phyloP scores from a whole-genome alignment of 805 yeast genomes.

The Wickerhamomyces chambardii region DNA sequence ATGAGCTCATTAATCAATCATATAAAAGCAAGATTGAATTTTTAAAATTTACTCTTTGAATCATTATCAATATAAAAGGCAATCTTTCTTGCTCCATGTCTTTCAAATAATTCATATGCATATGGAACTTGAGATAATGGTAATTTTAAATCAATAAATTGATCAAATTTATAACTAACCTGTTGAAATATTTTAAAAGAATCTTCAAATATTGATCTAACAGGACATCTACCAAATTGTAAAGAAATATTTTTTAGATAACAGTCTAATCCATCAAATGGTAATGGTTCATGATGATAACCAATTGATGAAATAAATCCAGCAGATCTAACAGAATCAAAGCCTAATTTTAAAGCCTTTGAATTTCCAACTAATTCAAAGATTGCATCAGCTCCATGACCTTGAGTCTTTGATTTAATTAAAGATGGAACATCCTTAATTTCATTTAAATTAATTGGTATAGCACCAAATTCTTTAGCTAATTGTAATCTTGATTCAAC shows the following conservation, averaged over 20 bases:
- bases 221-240: conserved; percentile 59
- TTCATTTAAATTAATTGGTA: conserved; percentile 31
- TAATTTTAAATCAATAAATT: conserved; percentile 40
- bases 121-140: conserved; percentile 33
- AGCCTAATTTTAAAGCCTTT: conserved; percentile 40
- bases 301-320: conserved; percentile 54
- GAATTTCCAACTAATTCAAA: conserved; percentile 53
- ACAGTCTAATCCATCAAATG: conserved; percentile 48
- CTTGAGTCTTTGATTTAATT: conserved; percentile 25
- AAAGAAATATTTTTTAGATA: conserved; percentile 46
- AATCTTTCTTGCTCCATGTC: conserved; percentile 45
- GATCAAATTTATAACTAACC: conserved; percentile 34
- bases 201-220: conserved; percentile 45
- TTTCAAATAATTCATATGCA: conserved; percentile 43
- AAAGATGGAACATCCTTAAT: conserved; percentile 25
- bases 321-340: conserved; percentile 44
- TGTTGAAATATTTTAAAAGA: conserved; percentile 37
- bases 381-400: conserved; percentile 50
- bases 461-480: conserved; percentile 48
- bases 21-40: too few species aligned
- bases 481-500: conserved; percentile 52
- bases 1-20: too few species aligned
- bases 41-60: too few species aligned
- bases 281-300: conserved; percentile 48
- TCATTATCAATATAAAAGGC: conserved; percentile 23